Evolutionary conservation across 805 yeast genomes (phyloP), one percentile per base, ranked within the genome.

Genomic region (Zygoascus tannicola): DNA sequence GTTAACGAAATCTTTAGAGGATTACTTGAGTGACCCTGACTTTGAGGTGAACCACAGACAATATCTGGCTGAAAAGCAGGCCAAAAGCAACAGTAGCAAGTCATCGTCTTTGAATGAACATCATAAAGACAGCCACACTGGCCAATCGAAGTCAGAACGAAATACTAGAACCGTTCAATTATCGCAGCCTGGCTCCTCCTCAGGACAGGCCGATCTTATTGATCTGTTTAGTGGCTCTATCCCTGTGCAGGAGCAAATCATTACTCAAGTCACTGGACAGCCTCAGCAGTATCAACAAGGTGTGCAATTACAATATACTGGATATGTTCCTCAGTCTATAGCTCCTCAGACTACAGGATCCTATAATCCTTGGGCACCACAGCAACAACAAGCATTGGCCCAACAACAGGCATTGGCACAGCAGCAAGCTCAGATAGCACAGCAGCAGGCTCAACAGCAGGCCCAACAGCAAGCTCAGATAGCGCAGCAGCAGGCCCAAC

Each of bases 1-100:
- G 21, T 71, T 92, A 50, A 83, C 95, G 2, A 73, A 79, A 28
- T 80, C 94, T 12, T 73, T 92, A 49, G 92, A 86, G 58, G 96
- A 88, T 54, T 94, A 90, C 61, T 67, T 92, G 52, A 74, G 80
- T 51, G 97, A 90, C 58, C 86, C 88, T 5, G 80, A 81, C 53
- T 86, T 86, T 63, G 95, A 86, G 53, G 64, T 67, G 5, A 86
- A 85, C 59, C 75, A 94, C 60, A 68, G 78, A 47, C 94, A 84
- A 56, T 86, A 83, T 56, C 63, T 85, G 49, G 78, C 77, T 33
- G 90, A 84, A 55, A 79, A 75, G 62, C 71, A 67, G 41, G 69
- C 63, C 19, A 69, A 71, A 44, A 5, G 12, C 10, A 16, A 22
- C 15, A 4, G 18, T 16, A 20, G 38, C 20, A 52, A 47, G 7